Percentiles rank a stretch among this genome's conserved stretches.
phyloP scores from a whole-genome alignment of 176 grass and related monocot genomes.

The Secale cereale region DNA sequence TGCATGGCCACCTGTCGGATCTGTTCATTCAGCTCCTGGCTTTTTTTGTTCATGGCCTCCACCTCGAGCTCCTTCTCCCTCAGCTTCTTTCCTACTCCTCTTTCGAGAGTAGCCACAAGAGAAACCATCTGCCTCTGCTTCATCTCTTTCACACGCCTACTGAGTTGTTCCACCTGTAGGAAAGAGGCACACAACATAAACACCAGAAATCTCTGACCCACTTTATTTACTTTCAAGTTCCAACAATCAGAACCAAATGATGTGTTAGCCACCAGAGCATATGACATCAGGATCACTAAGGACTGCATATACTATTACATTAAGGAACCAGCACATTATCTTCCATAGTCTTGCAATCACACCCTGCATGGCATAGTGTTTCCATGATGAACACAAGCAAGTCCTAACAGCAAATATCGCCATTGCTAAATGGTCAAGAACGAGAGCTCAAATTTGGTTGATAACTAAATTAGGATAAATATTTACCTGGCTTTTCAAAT shows the following conservation, averaged over 20 bases:
- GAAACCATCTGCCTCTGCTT: conserved; percentile 36
- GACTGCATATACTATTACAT: not conserved
- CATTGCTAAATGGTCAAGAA: not conserved
- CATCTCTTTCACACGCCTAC: conserved; percentile 41
- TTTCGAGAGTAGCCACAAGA: conserved; percentile 31
- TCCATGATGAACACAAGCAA: not conserved
- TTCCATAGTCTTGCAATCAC: not conserved
- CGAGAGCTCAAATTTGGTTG: not conserved
- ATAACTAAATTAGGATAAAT: not conserved
- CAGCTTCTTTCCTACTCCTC: conserved; percentile 48
- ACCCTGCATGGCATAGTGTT: not conserved
- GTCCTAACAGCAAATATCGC: not conserved
- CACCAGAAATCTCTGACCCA: not conserved
- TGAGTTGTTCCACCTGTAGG: conserved; percentile 32
- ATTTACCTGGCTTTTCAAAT: conserved; percentile 42
- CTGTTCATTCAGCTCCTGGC: conserved; percentile 45
- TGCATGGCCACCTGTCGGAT: conserved; percentile 44
- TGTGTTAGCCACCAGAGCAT: not conserved
- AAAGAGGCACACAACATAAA: not conserved
- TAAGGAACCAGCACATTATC: not conserved
- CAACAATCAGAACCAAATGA: not conserved
- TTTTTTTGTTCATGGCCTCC: conserved; percentile 47
- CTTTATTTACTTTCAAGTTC: not conserved
- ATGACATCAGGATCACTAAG: not conserved
- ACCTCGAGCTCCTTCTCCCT: conserved; percentile 53